These are phyloP conservation scores for Cyberlindnera mrakii DNA, from an alignment of 805 yeast genomes.

Conservation along the genomic window DNA sequence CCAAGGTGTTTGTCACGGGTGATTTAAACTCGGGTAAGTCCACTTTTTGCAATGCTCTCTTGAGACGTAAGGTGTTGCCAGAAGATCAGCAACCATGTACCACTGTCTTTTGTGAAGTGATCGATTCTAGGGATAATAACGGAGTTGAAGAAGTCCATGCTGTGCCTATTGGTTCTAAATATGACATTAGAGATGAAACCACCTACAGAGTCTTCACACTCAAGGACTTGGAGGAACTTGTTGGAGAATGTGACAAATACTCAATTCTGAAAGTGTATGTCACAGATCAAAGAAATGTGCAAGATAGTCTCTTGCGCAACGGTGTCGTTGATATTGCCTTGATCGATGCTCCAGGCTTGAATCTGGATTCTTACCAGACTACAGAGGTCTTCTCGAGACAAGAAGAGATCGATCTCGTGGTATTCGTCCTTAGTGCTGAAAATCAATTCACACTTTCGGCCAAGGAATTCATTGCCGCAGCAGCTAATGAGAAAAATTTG, in stretches of 20 bases:
- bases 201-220: conserved; percentile 57
- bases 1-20: conserved; percentile 94
- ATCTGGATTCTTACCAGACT: conserved; percentile 88
- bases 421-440: conserved; percentile 93
- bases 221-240: conserved; percentile 58
- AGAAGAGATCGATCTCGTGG: conserved; percentile 94
- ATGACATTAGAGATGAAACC: conserved; percentile 46
- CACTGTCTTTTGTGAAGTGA: conserved; percentile 89
- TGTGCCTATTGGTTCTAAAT: conserved; percentile 45
- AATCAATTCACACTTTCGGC: conserved; percentile 94
- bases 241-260: conserved; percentile 66
- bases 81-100: conserved; percentile 99
- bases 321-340: conserved; percentile 89
- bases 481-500: conserved; percentile 85
- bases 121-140: conserved; percentile 72
- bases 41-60: conserved; percentile 85
- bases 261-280: conserved; percentile 75
- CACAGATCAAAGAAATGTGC: conserved; percentile 61
- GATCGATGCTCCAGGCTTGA: conserved; percentile 96
- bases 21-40: conserved; percentile 96
- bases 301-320: conserved; percentile 70
- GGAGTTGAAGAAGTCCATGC: conserved; percentile 92
- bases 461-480: conserved; percentile 83
- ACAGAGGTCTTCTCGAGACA: conserved; percentile 93
- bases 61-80: conserved; percentile 74